Evolutionary conservation across 2,329 filamentous ascomycete species (phyloP).

Genomic region (Drechslerella dactyloides): DNA sequence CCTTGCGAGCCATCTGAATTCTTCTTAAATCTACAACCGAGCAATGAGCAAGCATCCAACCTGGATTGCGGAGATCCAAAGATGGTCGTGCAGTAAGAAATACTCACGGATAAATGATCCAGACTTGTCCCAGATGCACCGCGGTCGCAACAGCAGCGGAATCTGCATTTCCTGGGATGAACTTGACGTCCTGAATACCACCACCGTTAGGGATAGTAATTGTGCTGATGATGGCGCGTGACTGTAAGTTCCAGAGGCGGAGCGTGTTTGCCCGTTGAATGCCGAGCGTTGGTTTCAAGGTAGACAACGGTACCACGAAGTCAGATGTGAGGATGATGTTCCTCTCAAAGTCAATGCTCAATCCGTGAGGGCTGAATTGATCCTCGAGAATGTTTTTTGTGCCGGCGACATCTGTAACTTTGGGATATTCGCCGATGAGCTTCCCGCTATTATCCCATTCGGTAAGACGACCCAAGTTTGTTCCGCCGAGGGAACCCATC

Average conservation of each 20-base stretch:
- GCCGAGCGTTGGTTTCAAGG: constrained; percentile 66
- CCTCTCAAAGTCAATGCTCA: constrained; percentile 66
- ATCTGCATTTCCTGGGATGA: constrained; percentile 68
- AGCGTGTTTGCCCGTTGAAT: constrained; percentile 66
- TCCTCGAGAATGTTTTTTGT: constrained; percentile 66
- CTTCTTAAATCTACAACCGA: constrained; percentile 13
- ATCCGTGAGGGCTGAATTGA: constrained; percentile 69
- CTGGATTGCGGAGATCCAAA: too few relatives aligned
- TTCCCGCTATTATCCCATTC: constrained; percentile 68
- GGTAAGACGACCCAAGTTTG: constrained; percentile 66
- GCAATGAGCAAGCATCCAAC: background rate
- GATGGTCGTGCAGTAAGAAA: too few relatives aligned
- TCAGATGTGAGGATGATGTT: constrained; percentile 68
- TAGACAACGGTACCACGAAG: constrained; percentile 68
- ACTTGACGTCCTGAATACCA: constrained; percentile 71
- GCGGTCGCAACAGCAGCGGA: constrained; percentile 67
- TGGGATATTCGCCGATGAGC: constrained; percentile 69
- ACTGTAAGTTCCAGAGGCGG: constrained; percentile 66
- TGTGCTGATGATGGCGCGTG: constrained; percentile 66
- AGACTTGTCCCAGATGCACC: constrained; percentile 67
- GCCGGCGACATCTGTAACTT: constrained; percentile 61
- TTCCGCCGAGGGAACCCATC: constrained; percentile 63
- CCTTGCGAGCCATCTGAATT: constrained; percentile 64
- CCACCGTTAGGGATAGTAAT: constrained; percentile 67
- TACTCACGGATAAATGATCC: constrained; percentile 70